phyloP scores from a whole-genome alignment of 2,329 filamentous ascomycete species.

The Ophiostoma triangulosporum region DNA sequence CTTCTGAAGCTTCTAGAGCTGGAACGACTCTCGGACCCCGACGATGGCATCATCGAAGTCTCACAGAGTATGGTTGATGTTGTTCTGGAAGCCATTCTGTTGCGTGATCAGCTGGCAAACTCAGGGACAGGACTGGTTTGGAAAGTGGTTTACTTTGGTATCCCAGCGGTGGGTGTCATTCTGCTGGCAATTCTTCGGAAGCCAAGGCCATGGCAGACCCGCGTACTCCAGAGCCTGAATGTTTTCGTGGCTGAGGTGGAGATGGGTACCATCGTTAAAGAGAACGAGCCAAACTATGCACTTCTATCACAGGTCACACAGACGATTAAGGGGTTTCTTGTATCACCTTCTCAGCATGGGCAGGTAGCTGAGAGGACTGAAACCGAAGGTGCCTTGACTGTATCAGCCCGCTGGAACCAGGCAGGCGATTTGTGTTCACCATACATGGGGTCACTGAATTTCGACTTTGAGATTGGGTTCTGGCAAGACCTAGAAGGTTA shows the following conservation, averaged over 20 bases:
- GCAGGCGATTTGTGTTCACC: not conserved
- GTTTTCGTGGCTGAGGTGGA: not conserved
- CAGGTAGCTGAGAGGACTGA: not conserved
- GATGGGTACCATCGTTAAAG: not conserved
- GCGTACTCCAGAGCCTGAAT: not conserved
- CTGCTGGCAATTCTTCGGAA: not conserved
- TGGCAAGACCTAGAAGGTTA: not conserved
- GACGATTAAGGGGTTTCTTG: not conserved
- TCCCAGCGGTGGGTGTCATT: not conserved
- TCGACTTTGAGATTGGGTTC: not conserved
- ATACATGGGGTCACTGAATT: not conserved
- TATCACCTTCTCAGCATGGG: not conserved
- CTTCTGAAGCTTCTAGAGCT: not conserved
- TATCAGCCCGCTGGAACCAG: not conserved
- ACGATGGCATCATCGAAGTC: not conserved
- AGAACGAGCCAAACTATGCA: conserved; percentile 2
- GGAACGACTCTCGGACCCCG: not conserved
- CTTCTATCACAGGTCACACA: not conserved
- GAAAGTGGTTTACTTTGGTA: not conserved
- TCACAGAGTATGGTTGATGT: not conserved
- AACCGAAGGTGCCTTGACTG: not conserved
- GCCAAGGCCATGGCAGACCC: not conserved
- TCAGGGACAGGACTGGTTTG: not conserved
- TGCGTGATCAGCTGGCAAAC: not conserved
- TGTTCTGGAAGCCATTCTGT: not conserved